Evolutionary conservation across 352 stramenopile genomes (phyloP), one percentile per base, ranked within the genome.

Genomic region (Phytophthora hybrid): DNA sequence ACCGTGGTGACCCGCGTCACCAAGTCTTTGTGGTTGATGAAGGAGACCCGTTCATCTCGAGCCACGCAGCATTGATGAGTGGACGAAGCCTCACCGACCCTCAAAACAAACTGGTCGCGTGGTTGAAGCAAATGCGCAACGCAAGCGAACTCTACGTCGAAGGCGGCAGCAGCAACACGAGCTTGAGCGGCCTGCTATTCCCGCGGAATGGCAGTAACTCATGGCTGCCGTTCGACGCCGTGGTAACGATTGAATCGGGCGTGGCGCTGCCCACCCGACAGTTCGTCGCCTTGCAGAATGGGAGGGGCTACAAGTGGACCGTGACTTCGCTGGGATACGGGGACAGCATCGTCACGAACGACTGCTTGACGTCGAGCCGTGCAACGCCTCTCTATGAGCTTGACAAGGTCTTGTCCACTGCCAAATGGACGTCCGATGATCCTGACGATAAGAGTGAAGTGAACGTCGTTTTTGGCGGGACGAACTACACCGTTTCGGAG

Each of bases 271-370:
- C 62, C 31, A 73, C 29, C 6, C 66, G 63, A 53, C 51, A 80
- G 44, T 64, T 60, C 63, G 39, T 82, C 8, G 72, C 39, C 4
- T 19, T 78, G 37, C 47, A 44, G 29, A 63, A 77, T n/a, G 72
- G 65, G 37, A 73, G 54, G 49, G 72, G 72, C 18, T 82, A 71
- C 54, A 58, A 79, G 44, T 82, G 76, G 76, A 57, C 41, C 18
- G 49, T 47, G 59, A 74, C 59, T 44, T 63, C 51, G 16, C 53
- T 73, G 23, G 57, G 57, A 11, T 47, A 62, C 49, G 74, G 53
- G 46, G 66, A 81, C 37, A 73, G 2, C 23, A 53, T 78, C 49
- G 14, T 26, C 41, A 73, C 66, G 9, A 58, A 32, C 44, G 59
- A 58, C n/a, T 81, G 74, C 29, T 63, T 81, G 53, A 51, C 26